Evolutionary conservation across 2,329 filamentous ascomycete genomes (phyloP).

Genomic region (Chalaropsis ovoidea): DNA sequence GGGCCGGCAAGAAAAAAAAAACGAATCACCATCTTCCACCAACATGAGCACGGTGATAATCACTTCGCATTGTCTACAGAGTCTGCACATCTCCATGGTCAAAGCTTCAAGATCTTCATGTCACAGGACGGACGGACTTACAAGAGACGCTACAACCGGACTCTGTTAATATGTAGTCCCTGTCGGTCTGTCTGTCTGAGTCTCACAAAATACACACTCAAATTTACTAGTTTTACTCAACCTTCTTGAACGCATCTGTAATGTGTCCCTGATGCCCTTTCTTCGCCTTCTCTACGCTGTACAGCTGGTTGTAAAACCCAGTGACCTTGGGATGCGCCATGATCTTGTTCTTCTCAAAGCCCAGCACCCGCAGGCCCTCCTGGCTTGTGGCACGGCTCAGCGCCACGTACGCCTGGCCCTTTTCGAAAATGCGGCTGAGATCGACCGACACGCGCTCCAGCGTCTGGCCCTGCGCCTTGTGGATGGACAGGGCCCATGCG

Average conservation of each 20-base stretch:
- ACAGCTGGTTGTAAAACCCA: conserved; percentile 73
- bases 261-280: conserved; percentile 25
- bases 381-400: conserved; percentile 86
- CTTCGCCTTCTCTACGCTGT: conserved; percentile 53
- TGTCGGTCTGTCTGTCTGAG: background rate
- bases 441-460: conserved; percentile 91
- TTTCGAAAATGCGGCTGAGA: conserved; percentile 84
- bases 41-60: too few species aligned
- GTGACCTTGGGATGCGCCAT: conserved; percentile 86
- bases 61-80: too few species aligned
- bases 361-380: conserved; percentile 72
- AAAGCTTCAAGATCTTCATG: too few species aligned
- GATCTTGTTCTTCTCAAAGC: conserved; percentile 83
- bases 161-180: background rate
- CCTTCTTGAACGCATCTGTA: conserved; percentile 21
- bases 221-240: background rate
- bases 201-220: background rate
- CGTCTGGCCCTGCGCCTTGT: conserved; percentile 95
- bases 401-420: conserved; percentile 94
- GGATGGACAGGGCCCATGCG: conserved; percentile 93
- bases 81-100: too few species aligned
- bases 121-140: too few species aligned
- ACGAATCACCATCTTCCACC: too few species aligned
- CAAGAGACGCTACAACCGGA: too few species aligned
- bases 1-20: too few species aligned